These are phyloP conservation scores for Chrysanthemum makinoi DNA, from an alignment of 129 eudicot genomes.

Conservation along the genomic window DNA sequence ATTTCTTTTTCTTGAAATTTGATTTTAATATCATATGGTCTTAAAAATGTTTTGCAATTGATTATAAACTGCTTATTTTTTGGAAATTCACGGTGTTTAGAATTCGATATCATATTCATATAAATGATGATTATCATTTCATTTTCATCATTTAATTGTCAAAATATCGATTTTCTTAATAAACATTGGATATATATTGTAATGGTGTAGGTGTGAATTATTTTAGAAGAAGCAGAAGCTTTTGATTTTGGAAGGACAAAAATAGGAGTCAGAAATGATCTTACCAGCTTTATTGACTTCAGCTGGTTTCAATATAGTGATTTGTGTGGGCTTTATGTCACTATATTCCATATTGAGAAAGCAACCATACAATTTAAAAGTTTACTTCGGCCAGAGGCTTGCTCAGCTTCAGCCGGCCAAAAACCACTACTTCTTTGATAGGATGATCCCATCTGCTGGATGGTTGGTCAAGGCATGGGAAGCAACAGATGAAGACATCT, in stretches of 20 bases:
- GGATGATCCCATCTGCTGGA: conserved; percentile 77
- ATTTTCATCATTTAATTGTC: too few species aligned
- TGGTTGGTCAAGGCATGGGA: conserved; percentile 96
- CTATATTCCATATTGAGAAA: conserved; percentile 83
- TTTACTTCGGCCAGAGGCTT: conserved; percentile 78
- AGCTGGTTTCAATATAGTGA: conserved; percentile 70
- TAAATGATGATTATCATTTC: too few species aligned
- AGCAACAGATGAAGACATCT: conserved; percentile 37
- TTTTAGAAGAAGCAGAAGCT: conserved; percentile 7
- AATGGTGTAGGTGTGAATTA: conserved; percentile 15
- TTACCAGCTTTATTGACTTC: conserved; percentile 74
- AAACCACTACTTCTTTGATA: conserved; percentile 50
- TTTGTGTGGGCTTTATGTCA: conserved; percentile 55
- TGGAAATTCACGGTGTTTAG: neutral
- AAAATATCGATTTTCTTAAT: neutral
- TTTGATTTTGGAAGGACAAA: conserved; percentile 12
- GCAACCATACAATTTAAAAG: conserved; percentile 64
- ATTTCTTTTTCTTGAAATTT: neutral
- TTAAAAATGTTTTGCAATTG: neutral
- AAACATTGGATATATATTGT: neutral
- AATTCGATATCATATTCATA: too few species aligned
- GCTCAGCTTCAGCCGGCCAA: conserved; percentile 46
- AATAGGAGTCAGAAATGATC: conserved; percentile 53
- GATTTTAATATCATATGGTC: neutral
- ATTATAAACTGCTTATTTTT: too few species aligned